phyloP scores from a whole-genome alignment of 441 rosid genomes.

The Mallotus japonicus region DNA sequence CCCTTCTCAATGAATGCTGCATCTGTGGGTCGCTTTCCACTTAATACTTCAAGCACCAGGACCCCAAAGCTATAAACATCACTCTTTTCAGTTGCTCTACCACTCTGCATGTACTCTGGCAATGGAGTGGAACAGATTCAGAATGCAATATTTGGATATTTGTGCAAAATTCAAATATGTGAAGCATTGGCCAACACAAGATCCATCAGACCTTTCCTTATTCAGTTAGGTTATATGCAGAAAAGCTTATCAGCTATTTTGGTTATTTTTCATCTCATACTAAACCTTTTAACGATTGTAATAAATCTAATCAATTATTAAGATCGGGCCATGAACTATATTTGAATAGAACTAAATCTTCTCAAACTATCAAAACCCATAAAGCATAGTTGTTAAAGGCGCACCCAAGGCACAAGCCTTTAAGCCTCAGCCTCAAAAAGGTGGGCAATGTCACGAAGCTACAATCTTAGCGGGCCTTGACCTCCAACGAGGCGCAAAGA shows the following conservation, averaged over 20 bases:
- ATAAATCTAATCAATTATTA: neutral
- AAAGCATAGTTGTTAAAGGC: too few relatives aligned
- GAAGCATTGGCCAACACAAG: slow-evolving; percentile 9
- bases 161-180: slow-evolving; percentile 1
- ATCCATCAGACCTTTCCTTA: neutral
- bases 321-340: neutral
- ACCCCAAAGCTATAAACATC: slow-evolving; percentile 98
- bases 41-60: slow-evolving; percentile 86
- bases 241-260: slow-evolving; percentile 4
- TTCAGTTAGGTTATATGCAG: slow-evolving; percentile 4
- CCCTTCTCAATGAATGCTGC: slow-evolving; percentile 97
- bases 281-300: neutral
- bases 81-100: slow-evolving; percentile 98
- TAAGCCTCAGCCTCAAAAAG: too few relatives aligned
- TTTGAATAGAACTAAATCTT: neutral
- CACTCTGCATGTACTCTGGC: slow-evolving; percentile 96
- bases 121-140: slow-evolving; percentile 17
- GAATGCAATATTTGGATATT: slow-evolving; percentile 1
- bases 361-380: neutral
- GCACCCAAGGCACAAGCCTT: too few relatives aligned
- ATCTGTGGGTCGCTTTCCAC: slow-evolving; percentile 97
- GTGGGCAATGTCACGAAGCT: too few relatives aligned
- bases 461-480: too few relatives aligned
- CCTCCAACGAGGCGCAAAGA: too few relatives aligned
- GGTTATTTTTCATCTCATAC: neutral